Percentiles rank a stretch among this genome's conserved stretches.
These are phyloP conservation scores for Inonotus hispidus DNA, from an alignment of 1,284 basidiomycete genomes.

Conservation along the genomic window DNA sequence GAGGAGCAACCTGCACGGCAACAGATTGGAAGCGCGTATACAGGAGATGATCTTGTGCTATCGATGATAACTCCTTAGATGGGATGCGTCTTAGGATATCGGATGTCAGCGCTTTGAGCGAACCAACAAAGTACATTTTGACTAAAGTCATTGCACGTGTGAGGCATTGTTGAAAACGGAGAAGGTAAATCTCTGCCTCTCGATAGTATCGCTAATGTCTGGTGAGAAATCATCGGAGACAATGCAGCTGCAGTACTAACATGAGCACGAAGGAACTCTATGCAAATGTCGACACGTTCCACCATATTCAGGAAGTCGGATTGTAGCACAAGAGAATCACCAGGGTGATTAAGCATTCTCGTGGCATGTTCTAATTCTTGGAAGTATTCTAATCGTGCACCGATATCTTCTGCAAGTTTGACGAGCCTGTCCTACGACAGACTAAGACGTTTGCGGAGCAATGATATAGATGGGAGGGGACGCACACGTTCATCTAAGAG, in stretches of 20 bases:
- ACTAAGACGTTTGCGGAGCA: constrained; percentile 3
- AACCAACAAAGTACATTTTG: constrained; percentile 89
- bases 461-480: constrained; percentile 7
- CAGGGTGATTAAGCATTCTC: constrained; percentile 87
- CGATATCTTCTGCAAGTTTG: constrained; percentile 74
- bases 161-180: constrained; percentile 94
- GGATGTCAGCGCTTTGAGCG: constrained; percentile 65
- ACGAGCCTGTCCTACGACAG: constrained; percentile 61
- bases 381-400: constrained; percentile 80
- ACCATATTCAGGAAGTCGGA: constrained; percentile 92
- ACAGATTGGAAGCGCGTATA: constrained; percentile 83
- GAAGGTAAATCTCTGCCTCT: constrained; percentile 86
- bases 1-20: constrained; percentile 64
- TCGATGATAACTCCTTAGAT: constrained; percentile 78
- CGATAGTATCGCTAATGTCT: constrained; percentile 73
- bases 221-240: neutral
- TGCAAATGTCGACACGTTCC: constrained; percentile 86
- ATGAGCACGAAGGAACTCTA: constrained; percentile 81
- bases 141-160: constrained; percentile 94
- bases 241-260: constrained; percentile 42
- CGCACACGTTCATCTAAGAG: constrained; percentile 80
- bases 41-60: constrained; percentile 77
- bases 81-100: constrained; percentile 70
- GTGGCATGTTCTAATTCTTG: constrained; percentile 87
- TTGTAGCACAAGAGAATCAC: constrained; percentile 82